Percentiles rank a stretch among this genome's conserved stretches.
Evolutionary conservation across 2,329 filamentous ascomycete species (phyloP).

Genomic region (Pseudopithomyces chartarum): DNA sequence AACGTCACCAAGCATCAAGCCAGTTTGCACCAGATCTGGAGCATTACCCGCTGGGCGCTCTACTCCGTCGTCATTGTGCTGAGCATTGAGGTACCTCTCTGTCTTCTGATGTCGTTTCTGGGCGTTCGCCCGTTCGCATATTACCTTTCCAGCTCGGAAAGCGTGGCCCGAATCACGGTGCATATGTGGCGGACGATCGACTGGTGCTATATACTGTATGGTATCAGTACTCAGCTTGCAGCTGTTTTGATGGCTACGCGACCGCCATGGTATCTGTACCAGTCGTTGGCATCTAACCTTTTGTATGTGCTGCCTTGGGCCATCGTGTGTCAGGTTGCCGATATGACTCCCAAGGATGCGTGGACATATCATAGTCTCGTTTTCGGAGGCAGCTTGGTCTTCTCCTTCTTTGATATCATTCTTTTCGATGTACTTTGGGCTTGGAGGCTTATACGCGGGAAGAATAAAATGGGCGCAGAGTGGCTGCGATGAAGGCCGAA

Average conservation of each 20-base stretch:
- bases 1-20: conserved; percentile 24
- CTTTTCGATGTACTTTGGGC: conserved; percentile 59
- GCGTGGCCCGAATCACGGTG: conserved; percentile 64
- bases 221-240: conserved; percentile 67
- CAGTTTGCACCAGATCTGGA: conserved; percentile 35
- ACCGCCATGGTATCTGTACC: conserved; percentile 70
- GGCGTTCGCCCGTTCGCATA: conserved; percentile 65
- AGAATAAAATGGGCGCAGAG: background rate
- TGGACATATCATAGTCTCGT: conserved; percentile 71
- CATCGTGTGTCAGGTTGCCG: conserved; percentile 57
- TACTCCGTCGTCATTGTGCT: conserved; percentile 60
- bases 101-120: conserved; percentile 64
- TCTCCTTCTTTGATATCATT: conserved; percentile 64
- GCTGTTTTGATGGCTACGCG: conserved; percentile 67
- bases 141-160: conserved; percentile 63
- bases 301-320: conserved; percentile 74
- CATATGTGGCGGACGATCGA: conserved; percentile 66
- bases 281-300: conserved; percentile 69
- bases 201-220: conserved; percentile 73
- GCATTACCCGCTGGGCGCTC: conserved; percentile 59
- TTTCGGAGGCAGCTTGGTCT: conserved; percentile 71
- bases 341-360: conserved; percentile 55
- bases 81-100: conserved; percentile 64
- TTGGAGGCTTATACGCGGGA: conserved; percentile 49
- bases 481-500: too few species aligned